Evolutionary conservation across 176 grass and related monocot genomes (phyloP).

Genomic region (Coix lacrymajobi): DNA sequence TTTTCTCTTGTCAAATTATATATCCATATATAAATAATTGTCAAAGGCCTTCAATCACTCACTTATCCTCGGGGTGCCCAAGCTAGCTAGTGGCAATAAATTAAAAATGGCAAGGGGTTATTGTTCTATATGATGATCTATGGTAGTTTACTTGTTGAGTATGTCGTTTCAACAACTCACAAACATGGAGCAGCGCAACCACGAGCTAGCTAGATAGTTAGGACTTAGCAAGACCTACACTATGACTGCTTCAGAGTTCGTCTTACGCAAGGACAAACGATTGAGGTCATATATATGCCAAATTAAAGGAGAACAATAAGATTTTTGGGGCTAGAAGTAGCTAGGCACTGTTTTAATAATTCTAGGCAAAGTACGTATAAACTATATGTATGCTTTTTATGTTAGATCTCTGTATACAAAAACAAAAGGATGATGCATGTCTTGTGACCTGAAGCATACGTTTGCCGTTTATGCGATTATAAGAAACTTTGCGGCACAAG

Average conservation of each 20-base stretch:
- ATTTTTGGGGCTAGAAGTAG: slow-evolving; percentile 34
- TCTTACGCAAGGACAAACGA: background rate
- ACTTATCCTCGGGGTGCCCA: background rate
- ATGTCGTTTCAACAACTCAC: background rate
- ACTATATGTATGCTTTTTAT: slow-evolving; percentile 32
- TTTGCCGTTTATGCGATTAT: slow-evolving; percentile 5
- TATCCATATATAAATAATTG: background rate
- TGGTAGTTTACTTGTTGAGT: background rate
- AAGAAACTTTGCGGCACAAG: slow-evolving; percentile 17
- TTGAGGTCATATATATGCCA: slow-evolving; percentile 1
- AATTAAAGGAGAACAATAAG: background rate
- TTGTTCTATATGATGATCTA: background rate
- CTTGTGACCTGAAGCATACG: slow-evolving; percentile 7
- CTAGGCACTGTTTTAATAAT: slow-evolving; percentile 23
- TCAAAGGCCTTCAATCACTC: background rate
- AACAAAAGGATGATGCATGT: slow-evolving; percentile 10
- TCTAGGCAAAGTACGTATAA: background rate
- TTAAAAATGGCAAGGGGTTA: background rate
- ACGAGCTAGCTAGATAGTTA: background rate
- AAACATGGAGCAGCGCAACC: background rate
- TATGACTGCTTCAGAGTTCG: background rate
- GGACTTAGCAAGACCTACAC: background rate
- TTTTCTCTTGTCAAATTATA: background rate
- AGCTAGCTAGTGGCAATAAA: slow-evolving; percentile 1
- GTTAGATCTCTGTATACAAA: slow-evolving; percentile 29